Conservation (phyloP, 2,329 filamentous ascomycete genomes). For the Elsinoe batatas region DNA sequence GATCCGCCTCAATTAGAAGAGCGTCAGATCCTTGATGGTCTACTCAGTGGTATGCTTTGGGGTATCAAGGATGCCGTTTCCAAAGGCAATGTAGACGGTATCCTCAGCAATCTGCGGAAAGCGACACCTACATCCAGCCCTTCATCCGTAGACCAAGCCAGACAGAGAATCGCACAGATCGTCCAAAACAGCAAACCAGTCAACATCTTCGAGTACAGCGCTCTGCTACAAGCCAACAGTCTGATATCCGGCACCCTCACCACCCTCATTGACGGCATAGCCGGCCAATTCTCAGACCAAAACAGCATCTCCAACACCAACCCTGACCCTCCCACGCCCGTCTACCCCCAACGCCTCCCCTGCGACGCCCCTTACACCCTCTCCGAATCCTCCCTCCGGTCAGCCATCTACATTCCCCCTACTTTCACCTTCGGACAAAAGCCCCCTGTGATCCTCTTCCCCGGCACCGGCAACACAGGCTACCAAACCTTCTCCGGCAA, state of each 20-base stretch:
- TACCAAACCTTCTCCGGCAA: conserved; percentile 38
- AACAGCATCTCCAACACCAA: conserved; percentile 25
- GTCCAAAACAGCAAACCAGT: conserved; percentile 19
- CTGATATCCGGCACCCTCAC: conserved; percentile 22
- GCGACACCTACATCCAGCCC: conserved; percentile 22
- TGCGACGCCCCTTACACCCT: conserved; percentile 42
- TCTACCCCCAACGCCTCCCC: conserved; percentile 31
- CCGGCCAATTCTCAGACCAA: conserved; percentile 19
- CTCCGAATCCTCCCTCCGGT: conserved; percentile 37
- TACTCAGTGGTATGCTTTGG: conserved; percentile 13
- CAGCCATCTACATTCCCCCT: conserved; percentile 44
- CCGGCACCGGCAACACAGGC: conserved; percentile 43
- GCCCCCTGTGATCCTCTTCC: conserved; percentile 43
- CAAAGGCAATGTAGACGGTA: conserved; percentile 4
- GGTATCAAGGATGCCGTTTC: conserved; percentile 13
- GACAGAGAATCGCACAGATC: conserved; percentile 14
- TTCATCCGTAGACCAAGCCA: conserved; percentile 19
- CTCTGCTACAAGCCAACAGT: conserved; percentile 21
- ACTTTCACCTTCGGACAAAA: conserved; percentile 39
- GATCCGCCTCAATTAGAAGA: conserved; percentile 12
- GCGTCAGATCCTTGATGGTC: conserved; percentile 7
- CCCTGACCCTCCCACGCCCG: conserved; percentile 18
- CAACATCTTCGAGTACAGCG: conserved; percentile 22
- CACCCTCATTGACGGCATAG: conserved; percentile 17
- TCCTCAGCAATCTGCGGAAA: conserved; percentile 16